Percentiles rank a stretch among this genome's conserved stretches.
Evolutionary conservation across 768 basidiomycete species (phyloP).

Genomic region (Psilocybe cyanescens): DNA sequence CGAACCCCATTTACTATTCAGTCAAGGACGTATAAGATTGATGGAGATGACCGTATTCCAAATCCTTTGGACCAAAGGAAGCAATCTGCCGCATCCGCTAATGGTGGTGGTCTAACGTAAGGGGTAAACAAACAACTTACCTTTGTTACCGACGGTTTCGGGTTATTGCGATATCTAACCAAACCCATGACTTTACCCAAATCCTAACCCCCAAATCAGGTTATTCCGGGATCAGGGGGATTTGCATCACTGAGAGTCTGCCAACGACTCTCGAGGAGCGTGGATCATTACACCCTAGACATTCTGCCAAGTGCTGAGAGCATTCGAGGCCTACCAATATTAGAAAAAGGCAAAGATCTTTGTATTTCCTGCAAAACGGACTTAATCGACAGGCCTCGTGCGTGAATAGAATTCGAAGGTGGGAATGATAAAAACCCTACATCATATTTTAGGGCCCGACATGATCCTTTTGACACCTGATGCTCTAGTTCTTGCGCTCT

Average conservation of each 20-base stretch:
- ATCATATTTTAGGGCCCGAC: neutral
- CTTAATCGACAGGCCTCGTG: neutral
- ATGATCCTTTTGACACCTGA: conserved; percentile 3
- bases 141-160: conserved; percentile 26
- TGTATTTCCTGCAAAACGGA: neutral
- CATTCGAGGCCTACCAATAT: neutral
- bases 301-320: neutral
- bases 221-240: conserved; percentile 20
- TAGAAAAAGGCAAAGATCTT: neutral
- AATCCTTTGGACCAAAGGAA: conserved; percentile 15
- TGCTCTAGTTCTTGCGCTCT: neutral
- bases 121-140: conserved; percentile 18
- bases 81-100: conserved; percentile 11
- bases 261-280: neutral
- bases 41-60: conserved; percentile 23
- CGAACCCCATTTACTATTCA: conserved; percentile 22
- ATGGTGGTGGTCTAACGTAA: conserved; percentile 24
- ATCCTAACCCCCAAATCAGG: conserved; percentile 10
- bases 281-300: neutral
- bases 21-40: conserved; percentile 21
- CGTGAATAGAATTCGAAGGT: conserved; percentile 1
- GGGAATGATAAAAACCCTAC: conserved; percentile 1
- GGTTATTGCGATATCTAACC: conserved; percentile 19
- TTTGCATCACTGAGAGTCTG: conserved; percentile 10
- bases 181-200: conserved; percentile 20